These are phyloP conservation scores for Aureobasidium sp. DNA, from an alignment of 2,329 filamentous ascomycete species.

Conservation along the genomic window DNA sequence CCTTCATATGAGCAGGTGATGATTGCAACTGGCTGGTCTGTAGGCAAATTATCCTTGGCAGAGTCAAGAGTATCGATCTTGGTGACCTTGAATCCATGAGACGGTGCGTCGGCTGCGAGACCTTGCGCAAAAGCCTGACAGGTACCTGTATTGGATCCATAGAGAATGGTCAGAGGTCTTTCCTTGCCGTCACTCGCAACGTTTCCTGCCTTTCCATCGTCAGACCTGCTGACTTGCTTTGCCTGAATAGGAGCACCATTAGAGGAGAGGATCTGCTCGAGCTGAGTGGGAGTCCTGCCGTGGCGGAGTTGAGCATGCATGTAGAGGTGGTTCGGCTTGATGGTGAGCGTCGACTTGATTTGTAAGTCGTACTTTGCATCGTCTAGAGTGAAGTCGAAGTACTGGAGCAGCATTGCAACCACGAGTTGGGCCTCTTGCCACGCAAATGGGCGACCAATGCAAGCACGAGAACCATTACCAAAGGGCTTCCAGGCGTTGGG, in stretches of 20 bases:
- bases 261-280: conserved; percentile 33
- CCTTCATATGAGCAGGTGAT: conserved; percentile 70
- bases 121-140: conserved; percentile 63
- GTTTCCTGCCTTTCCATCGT: neutral
- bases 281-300: conserved; percentile 37
- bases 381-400: conserved; percentile 59
- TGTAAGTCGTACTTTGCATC: conserved; percentile 55
- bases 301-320: conserved; percentile 54
- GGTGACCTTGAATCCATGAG: conserved; percentile 53
- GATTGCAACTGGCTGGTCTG: conserved; percentile 56
- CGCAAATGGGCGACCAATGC: conserved; percentile 67
- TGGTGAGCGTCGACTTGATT: conserved; percentile 51
- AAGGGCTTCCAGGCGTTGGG: conserved; percentile 50
- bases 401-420: conserved; percentile 59
- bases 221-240: conserved; percentile 2
- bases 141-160: conserved; percentile 68
- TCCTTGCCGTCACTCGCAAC: conserved; percentile 11
- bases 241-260: conserved; percentile 7
- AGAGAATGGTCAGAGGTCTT: conserved; percentile 58
- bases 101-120: conserved; percentile 52
- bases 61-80: conserved; percentile 52
- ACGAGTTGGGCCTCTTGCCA: conserved; percentile 64
- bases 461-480: conserved; percentile 62
- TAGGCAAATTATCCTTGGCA: conserved; percentile 54
- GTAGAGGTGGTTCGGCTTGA: conserved; percentile 58